These are phyloP conservation scores for Xylaria venustula DNA, from an alignment of 495 filamentous ascomycete genomes.

Conservation along the genomic window DNA sequence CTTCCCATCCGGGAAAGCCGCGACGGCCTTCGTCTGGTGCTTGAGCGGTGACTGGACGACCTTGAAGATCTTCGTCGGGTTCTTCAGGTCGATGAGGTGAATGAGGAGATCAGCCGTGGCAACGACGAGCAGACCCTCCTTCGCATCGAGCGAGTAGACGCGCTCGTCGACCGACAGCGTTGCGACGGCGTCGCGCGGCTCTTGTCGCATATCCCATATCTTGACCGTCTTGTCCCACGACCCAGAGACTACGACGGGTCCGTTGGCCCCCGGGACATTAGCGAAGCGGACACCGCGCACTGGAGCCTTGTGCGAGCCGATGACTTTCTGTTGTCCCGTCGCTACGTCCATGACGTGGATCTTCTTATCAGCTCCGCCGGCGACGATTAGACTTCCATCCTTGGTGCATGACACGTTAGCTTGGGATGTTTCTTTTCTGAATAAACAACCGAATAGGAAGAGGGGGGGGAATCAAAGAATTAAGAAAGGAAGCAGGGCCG, in stretches of 20 bases:
- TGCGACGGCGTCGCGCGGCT: constrained; percentile 43
- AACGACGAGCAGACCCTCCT: constrained; percentile 79
- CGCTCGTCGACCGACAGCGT: constrained; percentile 74
- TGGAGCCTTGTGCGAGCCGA: constrained; percentile 73
- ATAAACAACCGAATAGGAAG: no score
- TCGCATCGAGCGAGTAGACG: constrained; percentile 86
- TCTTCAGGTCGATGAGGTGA: constrained; percentile 82
- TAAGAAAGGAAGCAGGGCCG: no score
- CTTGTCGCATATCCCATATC: constrained; percentile 85
- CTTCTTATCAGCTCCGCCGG: constrained; percentile 81
- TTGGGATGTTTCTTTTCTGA: no score
- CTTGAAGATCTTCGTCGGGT: constrained; percentile 82
- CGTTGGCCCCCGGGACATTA: constrained; percentile 31
- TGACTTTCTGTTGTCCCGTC: constrained; percentile 34
- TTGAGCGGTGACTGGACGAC: constrained; percentile 85
- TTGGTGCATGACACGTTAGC: neutral
- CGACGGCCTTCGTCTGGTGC: constrained; percentile 91
- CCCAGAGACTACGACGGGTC: constrained; percentile 65
- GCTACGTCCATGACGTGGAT: constrained; percentile 74
- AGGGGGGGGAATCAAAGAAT: no score
- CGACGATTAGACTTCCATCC: constrained; percentile 70
- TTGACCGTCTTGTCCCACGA: constrained; percentile 96
- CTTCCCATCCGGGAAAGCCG: constrained; percentile 82
- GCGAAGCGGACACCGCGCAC: constrained; percentile 80
- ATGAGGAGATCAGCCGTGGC: constrained; percentile 90